Percentiles rank a stretch among this genome's conserved stretches.
phyloP scores from a whole-genome alignment of 768 basidiomycete genomes.

The Kwoniella mangroviensis region DNA sequence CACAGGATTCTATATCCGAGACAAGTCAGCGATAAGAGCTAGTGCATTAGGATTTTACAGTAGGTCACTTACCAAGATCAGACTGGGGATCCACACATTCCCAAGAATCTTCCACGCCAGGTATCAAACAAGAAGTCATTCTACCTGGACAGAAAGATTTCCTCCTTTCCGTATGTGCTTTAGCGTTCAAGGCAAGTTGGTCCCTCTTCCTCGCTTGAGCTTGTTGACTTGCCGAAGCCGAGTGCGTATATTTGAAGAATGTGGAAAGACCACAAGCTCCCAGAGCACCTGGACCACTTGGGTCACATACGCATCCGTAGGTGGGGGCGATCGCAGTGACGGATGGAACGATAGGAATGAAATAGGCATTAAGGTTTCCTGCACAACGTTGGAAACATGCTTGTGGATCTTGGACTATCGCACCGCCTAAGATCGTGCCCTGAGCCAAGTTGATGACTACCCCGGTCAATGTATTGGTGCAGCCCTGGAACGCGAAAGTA shows the following conservation, averaged over 20 bases:
- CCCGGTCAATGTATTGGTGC: constrained; percentile 9
- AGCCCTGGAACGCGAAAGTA: constrained; percentile 10
- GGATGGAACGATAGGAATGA: constrained; percentile 17
- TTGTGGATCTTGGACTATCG: constrained; percentile 11
- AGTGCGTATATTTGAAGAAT: constrained; percentile 9
- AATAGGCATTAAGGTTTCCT: constrained; percentile 7
- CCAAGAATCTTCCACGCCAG: constrained; percentile 16
- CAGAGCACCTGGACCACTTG: constrained; percentile 1
- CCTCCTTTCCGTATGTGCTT: not conserved
- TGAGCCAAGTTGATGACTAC: constrained; percentile 5
- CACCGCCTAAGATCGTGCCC: constrained; percentile 8
- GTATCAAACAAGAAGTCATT: constrained; percentile 10
- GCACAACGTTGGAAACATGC: constrained; percentile 17
- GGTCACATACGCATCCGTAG: constrained; percentile 19
- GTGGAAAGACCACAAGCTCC: not conserved
- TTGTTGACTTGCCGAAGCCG: constrained; percentile 13
- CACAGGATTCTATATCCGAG: constrained; percentile 13
- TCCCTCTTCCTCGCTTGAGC: constrained; percentile 9
- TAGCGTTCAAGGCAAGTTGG: not conserved
- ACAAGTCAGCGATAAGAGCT: no score
- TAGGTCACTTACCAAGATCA: constrained; percentile 18
- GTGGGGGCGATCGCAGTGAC: constrained; percentile 7
- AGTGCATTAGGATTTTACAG: no score
- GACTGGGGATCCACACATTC: constrained; percentile 18
- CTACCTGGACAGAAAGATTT: constrained; percentile 14